Base-by-base conservation (phyloP, 2,329 filamentous ascomycete species). In the Decorospora gaudefroyi region DNA sequence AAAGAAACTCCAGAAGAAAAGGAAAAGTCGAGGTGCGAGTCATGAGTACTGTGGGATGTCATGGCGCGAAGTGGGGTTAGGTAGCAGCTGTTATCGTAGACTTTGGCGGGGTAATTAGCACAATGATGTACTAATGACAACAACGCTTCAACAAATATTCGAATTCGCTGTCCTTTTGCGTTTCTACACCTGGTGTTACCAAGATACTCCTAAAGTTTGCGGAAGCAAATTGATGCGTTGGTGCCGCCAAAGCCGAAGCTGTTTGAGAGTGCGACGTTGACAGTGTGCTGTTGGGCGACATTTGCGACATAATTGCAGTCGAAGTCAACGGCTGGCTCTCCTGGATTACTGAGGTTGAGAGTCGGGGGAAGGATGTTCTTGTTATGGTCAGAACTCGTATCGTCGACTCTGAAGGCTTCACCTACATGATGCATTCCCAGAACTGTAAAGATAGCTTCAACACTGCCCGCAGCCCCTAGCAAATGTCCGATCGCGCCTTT, bases 221-320 rank as follows among this genome's bases (percentile, higher is more conserved):
- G 79, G 61, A 97, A 92, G 38, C 90, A 90, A 25, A 99, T 74
- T 40, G 84, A 90, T 28, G 92, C 91, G 73, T 99, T 99, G 1
- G 92, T 97, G 11, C 93, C 93, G 8, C 93, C 93, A 74, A 99
- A 99, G 0, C 93, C 93, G 73, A 99, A 99, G 67, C 92, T 97
- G 64, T 99, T 99, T 3, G 89, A 93, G 45, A 99, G 61, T 4
- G 88, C 88, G 15, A 92, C 85, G 44, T 83, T 74, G 8, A 97
- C 82, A 2, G 76, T 67, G 54, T 82, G 84, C 38, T 86, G 70
- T 69, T 96, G 91, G 0, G 90, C 79, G 31, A 76, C 65, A 3
- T 83, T 76, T 0, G 90, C 82, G 3, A 96, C 84, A 68, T 96
- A 92, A 65, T 97, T 96, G 74, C 92, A 95, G 52, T 84, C 75